Conservation (phyloP, 148 eudicot species). For the Vaccinium vitisidaea region DNA sequence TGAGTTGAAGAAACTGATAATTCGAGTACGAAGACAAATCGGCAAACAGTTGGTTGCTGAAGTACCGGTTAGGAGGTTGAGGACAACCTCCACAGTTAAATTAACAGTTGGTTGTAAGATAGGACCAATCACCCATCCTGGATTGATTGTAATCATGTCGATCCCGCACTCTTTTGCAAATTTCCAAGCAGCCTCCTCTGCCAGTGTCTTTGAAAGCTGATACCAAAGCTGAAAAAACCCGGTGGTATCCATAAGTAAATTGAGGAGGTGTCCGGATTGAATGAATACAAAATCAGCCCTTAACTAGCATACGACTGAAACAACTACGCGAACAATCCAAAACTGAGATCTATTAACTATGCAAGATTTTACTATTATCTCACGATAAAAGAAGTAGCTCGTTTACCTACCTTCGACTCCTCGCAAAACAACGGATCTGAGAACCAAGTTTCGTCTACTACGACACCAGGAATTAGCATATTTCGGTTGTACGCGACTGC, state of each 20-base stretch:
- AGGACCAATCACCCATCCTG: constrained; percentile 48
- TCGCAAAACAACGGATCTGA: constrained; percentile 21
- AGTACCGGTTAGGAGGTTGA: constrained; percentile 35
- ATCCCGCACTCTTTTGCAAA: constrained; percentile 36
- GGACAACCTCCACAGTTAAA: constrained; percentile 15
- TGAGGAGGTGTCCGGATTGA: neutral
- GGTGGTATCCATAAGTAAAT: neutral
- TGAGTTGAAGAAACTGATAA: neutral
- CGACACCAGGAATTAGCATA: constrained; percentile 11
- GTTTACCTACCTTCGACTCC: constrained; percentile 18
- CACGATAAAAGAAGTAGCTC: neutral
- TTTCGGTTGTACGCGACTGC: constrained; percentile 13
- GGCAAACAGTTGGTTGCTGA: neutral
- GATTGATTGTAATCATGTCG: constrained; percentile 37
- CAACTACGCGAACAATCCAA: neutral
- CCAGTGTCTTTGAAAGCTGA: constrained; percentile 40
- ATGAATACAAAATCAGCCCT: neutral
- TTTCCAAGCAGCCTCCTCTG: constrained; percentile 52
- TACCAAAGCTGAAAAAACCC: constrained; percentile 29
- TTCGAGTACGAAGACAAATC: neutral
- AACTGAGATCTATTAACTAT: neutral
- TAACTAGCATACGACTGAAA: neutral
- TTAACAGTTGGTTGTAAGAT: constrained; percentile 36
- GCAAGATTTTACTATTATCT: neutral
- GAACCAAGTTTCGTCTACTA: constrained; percentile 25